These are phyloP conservation scores for Udeniomyces megalosporus DNA, from an alignment of 768 basidiomycete species.

Conservation along the genomic window DNA sequence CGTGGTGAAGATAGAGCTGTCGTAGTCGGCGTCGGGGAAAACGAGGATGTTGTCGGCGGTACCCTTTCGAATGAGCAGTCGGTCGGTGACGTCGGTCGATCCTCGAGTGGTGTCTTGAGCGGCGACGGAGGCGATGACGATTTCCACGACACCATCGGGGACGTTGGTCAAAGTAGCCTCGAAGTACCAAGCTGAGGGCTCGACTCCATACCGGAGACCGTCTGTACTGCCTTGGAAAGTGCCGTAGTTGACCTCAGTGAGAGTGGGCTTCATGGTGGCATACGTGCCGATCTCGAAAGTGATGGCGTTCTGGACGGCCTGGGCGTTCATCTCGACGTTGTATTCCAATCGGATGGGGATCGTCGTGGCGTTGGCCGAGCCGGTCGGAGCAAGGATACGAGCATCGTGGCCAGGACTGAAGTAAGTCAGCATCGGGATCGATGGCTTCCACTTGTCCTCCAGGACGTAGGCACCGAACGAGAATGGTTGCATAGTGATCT, in stretches of 20 bases:
- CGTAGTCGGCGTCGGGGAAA: constrained; percentile 67
- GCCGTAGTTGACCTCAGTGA: constrained; percentile 38
- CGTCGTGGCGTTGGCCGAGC: constrained; percentile 40
- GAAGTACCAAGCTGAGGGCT: constrained; percentile 53
- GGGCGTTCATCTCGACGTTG: constrained; percentile 58
- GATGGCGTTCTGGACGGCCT: constrained; percentile 46
- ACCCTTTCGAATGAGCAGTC: constrained; percentile 68
- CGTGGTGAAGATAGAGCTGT: constrained; percentile 34
- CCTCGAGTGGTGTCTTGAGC: constrained; percentile 43
- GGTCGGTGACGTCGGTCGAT: constrained; percentile 45
- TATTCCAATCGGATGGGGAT: constrained; percentile 63
- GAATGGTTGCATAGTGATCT: constrained; percentile 51
- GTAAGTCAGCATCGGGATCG: constrained; percentile 55
- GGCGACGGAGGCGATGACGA: constrained; percentile 46
- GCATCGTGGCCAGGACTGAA: constrained; percentile 79
- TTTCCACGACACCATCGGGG: constrained; percentile 65
- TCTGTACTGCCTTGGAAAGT: constrained; percentile 34
- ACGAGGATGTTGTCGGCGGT: constrained; percentile 58
- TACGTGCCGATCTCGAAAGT: constrained; percentile 38
- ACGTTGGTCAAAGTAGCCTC: constrained; percentile 55
- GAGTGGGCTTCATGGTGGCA: constrained; percentile 43
- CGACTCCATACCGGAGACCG: constrained; percentile 38
- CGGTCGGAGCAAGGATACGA: constrained; percentile 41
- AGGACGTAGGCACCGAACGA: constrained; percentile 74
- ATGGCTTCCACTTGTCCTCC: constrained; percentile 45